Percentiles rank a stretch among this genome's conserved stretches.
phyloP scores from a whole-genome alignment of 225 moss, liverwort and hornwort species.

The Physcomitrium patens region DNA sequence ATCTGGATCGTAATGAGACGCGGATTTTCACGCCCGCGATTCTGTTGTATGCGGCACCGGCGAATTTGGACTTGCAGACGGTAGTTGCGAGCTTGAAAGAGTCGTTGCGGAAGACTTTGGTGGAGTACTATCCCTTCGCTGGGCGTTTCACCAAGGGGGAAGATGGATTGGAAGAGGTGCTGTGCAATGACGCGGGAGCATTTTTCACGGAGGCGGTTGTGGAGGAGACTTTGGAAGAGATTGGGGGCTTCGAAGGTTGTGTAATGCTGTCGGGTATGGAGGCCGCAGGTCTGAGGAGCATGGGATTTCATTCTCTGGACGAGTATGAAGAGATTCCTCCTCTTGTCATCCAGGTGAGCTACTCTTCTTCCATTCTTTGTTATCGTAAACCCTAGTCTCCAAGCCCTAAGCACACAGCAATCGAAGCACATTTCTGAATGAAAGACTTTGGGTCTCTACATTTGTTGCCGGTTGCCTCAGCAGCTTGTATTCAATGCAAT shows the following conservation, averaged over 20 bases:
- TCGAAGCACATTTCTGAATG: neutral
- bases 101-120: conserved; percentile 29
- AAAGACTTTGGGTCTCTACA: neutral
- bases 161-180: conserved; percentile 19
- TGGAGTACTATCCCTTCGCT: conserved; percentile 45
- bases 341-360: conserved; percentile 47
- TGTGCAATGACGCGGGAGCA: conserved; percentile 44
- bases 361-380: neutral
- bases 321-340: conserved; percentile 31
- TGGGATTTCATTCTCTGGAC: conserved; percentile 13
- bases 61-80: neutral
- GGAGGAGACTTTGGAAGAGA: conserved; percentile 39
- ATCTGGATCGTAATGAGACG: conserved; percentile 1
- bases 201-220: conserved; percentile 43
- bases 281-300: conserved; percentile 22
- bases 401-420: too few relatives aligned
- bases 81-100: conserved; percentile 28
- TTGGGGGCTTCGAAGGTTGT: conserved; percentile 25
- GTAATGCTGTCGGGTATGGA: conserved; percentile 40
- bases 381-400: neutral
- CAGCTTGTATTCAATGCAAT: neutral
- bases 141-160: conserved; percentile 32
- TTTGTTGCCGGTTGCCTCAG: neutral
- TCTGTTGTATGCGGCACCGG: conserved; percentile 23
- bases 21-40: conserved; percentile 25